These are phyloP conservation scores for Trichoderma orchidacearum DNA, from an alignment of 495 filamentous ascomycete genomes.

Conservation along the genomic window DNA sequence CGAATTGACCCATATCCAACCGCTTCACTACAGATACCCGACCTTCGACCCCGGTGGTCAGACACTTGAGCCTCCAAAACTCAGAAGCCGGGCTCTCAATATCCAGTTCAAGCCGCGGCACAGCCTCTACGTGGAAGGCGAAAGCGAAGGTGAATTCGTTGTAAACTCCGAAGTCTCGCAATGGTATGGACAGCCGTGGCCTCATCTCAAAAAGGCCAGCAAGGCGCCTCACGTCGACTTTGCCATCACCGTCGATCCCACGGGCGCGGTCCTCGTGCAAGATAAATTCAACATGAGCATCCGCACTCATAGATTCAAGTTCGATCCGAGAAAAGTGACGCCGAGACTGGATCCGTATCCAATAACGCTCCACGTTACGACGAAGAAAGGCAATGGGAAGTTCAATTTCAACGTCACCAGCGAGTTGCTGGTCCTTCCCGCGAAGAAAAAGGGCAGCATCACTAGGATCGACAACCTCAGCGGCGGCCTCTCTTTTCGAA, in stretches of 20 bases:
- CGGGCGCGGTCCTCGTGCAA: conserved; percentile 19
- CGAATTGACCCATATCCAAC: background rate
- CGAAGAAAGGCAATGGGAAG: conserved; percentile 15
- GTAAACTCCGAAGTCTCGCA: conserved; percentile 44
- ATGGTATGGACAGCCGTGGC: conserved; percentile 30
- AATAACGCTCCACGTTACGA: conserved; percentile 24
- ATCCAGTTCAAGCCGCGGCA: conserved; percentile 45
- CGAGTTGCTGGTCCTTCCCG: conserved; percentile 41
- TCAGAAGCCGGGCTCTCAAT: conserved; percentile 35
- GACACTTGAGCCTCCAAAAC: conserved; percentile 27
- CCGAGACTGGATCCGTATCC: conserved; percentile 33
- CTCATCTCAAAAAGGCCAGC: conserved; percentile 12
- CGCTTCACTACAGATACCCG: conserved; percentile 30
- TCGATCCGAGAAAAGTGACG: conserved; percentile 29
- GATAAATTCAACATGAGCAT: conserved; percentile 29
- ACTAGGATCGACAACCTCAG: conserved; percentile 49
- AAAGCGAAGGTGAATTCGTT: conserved; percentile 41
- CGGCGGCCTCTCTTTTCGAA: conserved; percentile 37
- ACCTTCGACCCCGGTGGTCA: conserved; percentile 49
- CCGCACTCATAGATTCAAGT: conserved; percentile 29
- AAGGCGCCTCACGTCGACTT: conserved; percentile 18
- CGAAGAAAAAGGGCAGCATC: conserved; percentile 41
- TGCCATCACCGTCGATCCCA: conserved; percentile 16
- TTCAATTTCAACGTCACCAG: conserved; percentile 25
- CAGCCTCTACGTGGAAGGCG: conserved; percentile 44